phyloP scores from a whole-genome alignment of 352 stramenopile species.

The Aphanomyces invadans region DNA sequence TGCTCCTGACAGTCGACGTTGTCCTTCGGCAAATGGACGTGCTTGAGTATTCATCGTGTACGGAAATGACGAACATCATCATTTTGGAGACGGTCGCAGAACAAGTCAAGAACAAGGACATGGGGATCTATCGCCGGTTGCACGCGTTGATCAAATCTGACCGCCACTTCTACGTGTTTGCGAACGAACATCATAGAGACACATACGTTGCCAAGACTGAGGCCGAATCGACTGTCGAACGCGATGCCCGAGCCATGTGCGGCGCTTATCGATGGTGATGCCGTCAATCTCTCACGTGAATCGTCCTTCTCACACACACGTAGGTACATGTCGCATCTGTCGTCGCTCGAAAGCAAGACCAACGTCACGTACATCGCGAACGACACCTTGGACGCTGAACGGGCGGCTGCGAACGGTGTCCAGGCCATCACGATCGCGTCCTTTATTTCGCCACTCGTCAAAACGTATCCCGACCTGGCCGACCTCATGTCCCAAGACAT shows the following conservation, averaged over 20 bases:
- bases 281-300: background rate
- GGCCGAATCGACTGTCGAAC: conserved; percentile 30
- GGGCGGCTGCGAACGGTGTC: conserved; percentile 41
- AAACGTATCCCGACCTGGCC: conserved; percentile 42
- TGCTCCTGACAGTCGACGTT: conserved; percentile 87
- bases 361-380: conserved; percentile 11
- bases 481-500: conserved; percentile 45
- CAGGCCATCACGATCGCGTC: conserved; percentile 48
- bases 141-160: conserved; percentile 81
- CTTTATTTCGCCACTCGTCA: conserved; percentile 48
- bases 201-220: conserved; percentile 70
- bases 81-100: conserved; percentile 88
- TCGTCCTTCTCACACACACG: background rate
- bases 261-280: conserved; percentile 3
- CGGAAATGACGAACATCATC: conserved; percentile 68
- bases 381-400: conserved; percentile 19
- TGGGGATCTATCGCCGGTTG: conserved; percentile 85
- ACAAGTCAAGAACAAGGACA: conserved; percentile 82
- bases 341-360: background rate
- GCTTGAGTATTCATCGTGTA: conserved; percentile 74
- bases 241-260: conserved; percentile 16
- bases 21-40: conserved; percentile 87
- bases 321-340: conserved; percentile 18
- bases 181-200: conserved; percentile 87
- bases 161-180: conserved; percentile 87